phyloP scores from a whole-genome alignment of 306 rosid species.

The Vicia villosa region DNA sequence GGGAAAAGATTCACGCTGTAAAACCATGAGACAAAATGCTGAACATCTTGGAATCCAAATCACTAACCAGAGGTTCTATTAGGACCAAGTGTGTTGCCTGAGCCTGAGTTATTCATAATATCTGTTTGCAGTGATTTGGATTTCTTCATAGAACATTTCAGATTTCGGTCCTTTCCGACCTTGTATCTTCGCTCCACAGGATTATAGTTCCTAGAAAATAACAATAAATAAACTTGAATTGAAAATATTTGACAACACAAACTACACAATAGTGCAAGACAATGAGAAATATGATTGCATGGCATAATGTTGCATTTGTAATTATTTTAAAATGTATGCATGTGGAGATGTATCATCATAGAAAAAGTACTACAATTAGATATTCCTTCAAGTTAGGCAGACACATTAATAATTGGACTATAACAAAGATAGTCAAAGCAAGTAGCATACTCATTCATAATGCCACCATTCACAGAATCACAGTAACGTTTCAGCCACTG shows the following conservation, averaged over 20 bases:
- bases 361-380: neutral
- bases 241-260: neutral
- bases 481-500: slow-evolving; percentile 99
- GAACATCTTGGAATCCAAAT: slow-evolving; percentile 6
- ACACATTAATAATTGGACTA: neutral
- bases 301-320: neutral
- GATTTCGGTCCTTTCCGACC: slow-evolving; percentile 69
- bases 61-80: slow-evolving; percentile 44
- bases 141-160: slow-evolving; percentile 52
- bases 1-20: neutral
- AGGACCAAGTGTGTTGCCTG: slow-evolving; percentile 37
- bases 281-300: slow-evolving; percentile 10
- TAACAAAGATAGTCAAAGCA: slow-evolving; percentile 25
- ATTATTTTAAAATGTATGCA: slow-evolving; percentile 1
- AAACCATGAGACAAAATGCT: slow-evolving; percentile 34
- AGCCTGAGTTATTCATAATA: slow-evolving; percentile 29
- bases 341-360: slow-evolving; percentile 24
- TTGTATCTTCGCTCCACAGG: slow-evolving; percentile 82
- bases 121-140: slow-evolving; percentile 59
- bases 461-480: slow-evolving; percentile 93
- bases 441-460: slow-evolving; percentile 66
- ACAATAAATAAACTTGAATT: neutral
- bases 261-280: slow-evolving; percentile 1
- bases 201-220: slow-evolving; percentile 68
- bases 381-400: slow-evolving; percentile 1